phyloP scores from a whole-genome alignment of 2,329 filamentous ascomycete species.

The Canariomyces notabilis region DNA sequence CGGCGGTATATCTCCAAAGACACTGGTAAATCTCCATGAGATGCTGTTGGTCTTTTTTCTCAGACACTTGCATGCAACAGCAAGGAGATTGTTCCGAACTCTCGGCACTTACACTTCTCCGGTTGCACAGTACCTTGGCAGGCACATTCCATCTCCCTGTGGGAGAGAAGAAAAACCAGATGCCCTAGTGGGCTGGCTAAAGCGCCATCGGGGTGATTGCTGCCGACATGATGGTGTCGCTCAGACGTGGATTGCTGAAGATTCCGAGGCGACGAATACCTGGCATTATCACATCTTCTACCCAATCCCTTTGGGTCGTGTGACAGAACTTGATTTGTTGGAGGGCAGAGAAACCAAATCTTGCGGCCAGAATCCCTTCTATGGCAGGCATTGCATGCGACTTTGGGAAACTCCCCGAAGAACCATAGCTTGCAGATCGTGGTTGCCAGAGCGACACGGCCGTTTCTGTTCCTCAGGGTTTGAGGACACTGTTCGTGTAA shows the following conservation, averaged over 20 bases:
- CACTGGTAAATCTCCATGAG: neutral
- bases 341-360: slow-evolving; percentile 11
- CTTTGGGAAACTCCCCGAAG: neutral
- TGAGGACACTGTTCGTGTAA: slow-evolving; percentile 6
- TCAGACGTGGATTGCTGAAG: neutral
- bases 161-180: no score
- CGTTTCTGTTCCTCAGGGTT: neutral
- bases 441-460: slow-evolving; percentile 4
- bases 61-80: neutral
- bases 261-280: neutral
- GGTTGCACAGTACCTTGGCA: neutral
- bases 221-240: neutral
- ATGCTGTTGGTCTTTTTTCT: slow-evolving; percentile 1
- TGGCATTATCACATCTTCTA: neutral
- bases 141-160: neutral
- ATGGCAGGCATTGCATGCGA: slow-evolving; percentile 7
- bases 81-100: neutral
- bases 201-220: neutral
- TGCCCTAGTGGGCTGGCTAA: no score
- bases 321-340: no score
- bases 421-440: slow-evolving; percentile 1
- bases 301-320: slow-evolving; percentile 10
- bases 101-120: neutral
- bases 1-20: neutral
- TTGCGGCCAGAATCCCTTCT: slow-evolving; percentile 10